These are phyloP conservation scores for Ophiocytium majus DNA, from an alignment of 352 stramenopile species.

Conservation along the genomic window DNA sequence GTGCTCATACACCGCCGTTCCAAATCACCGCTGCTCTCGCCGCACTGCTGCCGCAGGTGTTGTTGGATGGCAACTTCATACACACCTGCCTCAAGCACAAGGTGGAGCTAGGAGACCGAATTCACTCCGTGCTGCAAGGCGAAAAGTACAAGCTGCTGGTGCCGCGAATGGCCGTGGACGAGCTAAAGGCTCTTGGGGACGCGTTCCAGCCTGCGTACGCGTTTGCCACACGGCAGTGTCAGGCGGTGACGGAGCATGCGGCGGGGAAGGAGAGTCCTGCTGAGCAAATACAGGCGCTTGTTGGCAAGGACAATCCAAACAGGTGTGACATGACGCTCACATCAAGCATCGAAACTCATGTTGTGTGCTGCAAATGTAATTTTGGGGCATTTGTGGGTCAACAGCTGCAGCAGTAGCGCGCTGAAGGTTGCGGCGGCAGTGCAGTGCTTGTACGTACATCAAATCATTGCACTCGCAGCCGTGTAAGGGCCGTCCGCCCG, in stretches of 20 bases:
- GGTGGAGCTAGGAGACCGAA: constrained; percentile 50
- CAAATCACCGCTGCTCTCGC: no score
- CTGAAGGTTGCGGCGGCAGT: no score
- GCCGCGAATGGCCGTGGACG: constrained; percentile 38
- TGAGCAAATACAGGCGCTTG: constrained; percentile 38
- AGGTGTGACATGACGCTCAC: no score
- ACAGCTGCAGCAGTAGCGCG: no score
- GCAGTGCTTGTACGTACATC: no score
- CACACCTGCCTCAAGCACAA: constrained; percentile 54
- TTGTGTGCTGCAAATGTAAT: no score
- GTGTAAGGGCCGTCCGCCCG: no score
- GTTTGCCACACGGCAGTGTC: constrained; percentile 41
- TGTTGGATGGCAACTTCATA: constrained; percentile 61
- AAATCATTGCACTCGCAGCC: no score
- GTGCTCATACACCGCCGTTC: no score
- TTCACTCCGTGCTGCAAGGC: constrained; percentile 57
- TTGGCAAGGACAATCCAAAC: constrained; percentile 51
- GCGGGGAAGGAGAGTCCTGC: constrained; percentile 24
- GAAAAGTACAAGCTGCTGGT: constrained; percentile 46
- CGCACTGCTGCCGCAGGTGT: constrained; percentile 35
- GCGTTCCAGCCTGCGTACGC: constrained; percentile 45
- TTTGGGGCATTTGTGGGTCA: no score
- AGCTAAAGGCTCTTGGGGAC: constrained; percentile 51
- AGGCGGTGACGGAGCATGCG: constrained; percentile 26
- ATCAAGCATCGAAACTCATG: no score